Percentiles rank a stretch among this genome's conserved stretches.
These are phyloP conservation scores for Trichoderma polysporum DNA, from an alignment of 2,329 filamentous ascomycete species.

Conservation along the genomic window DNA sequence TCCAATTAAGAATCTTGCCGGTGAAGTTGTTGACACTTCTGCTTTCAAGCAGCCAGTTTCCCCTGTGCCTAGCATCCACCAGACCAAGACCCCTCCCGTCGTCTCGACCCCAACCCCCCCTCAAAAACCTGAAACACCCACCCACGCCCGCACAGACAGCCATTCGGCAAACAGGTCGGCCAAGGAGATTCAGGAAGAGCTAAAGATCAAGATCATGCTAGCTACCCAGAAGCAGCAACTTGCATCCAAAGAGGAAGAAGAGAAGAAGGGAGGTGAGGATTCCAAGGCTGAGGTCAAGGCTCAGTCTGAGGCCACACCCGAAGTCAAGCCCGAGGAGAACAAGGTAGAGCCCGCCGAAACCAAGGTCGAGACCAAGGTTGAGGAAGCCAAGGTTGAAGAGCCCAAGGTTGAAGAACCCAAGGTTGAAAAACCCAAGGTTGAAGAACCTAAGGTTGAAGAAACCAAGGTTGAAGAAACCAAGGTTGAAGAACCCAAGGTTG, in stretches of 20 bases:
- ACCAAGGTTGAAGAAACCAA: neutral
- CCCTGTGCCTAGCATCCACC: constrained; percentile 53
- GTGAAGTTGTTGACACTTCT: constrained; percentile 72
- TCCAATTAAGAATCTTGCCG: constrained; percentile 78
- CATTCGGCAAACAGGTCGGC: constrained; percentile 66
- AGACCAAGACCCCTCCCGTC: constrained; percentile 65
- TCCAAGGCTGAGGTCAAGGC: constrained; percentile 33
- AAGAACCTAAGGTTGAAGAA: neutral
- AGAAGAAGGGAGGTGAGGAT: constrained; percentile 27
- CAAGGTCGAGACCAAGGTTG: neutral
- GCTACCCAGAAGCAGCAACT: constrained; percentile 43
- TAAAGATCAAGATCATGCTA: constrained; percentile 74
- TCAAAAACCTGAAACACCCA: constrained; percentile 68
- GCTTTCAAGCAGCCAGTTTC: constrained; percentile 58
- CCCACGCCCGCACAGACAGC: constrained; percentile 72
- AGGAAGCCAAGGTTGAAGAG: constrained; percentile 10
- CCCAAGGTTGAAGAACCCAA: neutral
- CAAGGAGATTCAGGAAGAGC: constrained; percentile 80
- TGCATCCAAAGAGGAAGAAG: constrained; percentile 30
- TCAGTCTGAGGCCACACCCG: neutral
- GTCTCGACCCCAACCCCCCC: constrained; percentile 78
- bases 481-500: neutral
- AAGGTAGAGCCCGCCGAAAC: neutral
- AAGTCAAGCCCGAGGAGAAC: neutral
- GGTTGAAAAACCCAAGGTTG: neutral